phyloP scores from a whole-genome alignment of 2,329 filamentous ascomycete genomes.

The Ophiostoma quercus region DNA sequence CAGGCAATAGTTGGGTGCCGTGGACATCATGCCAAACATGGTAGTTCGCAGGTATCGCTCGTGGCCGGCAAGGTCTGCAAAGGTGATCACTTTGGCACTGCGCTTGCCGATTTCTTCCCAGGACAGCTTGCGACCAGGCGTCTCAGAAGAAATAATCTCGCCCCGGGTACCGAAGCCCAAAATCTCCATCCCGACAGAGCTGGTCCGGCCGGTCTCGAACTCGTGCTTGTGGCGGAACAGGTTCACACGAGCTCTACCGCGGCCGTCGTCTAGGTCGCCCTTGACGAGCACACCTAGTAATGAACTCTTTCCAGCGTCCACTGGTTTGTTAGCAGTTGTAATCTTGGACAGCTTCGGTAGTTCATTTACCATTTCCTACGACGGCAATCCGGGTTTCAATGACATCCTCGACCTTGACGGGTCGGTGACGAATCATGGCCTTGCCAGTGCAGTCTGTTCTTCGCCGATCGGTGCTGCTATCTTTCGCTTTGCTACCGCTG shows the following conservation, averaged over 20 bases:
- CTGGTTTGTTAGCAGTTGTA: conserved; percentile 31
- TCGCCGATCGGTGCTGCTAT: conserved; percentile 53
- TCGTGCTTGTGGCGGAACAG: conserved; percentile 98
- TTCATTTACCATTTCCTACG: conserved; percentile 63
- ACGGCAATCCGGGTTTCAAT: conserved; percentile 96
- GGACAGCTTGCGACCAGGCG: conserved; percentile 71
- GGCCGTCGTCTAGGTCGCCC: conserved; percentile 87
- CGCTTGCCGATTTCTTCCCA: conserved; percentile 98
- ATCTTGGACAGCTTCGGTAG: too few species aligned
- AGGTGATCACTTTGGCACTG: conserved; percentile 93
- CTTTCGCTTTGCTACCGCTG: neutral
- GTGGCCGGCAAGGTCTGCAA: conserved; percentile 92
- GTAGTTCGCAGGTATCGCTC: conserved; percentile 93
- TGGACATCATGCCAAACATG: conserved; percentile 89
- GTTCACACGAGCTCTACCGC: conserved; percentile 89
- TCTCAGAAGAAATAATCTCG: conserved; percentile 73
- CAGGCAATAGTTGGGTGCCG: conserved; percentile 93
- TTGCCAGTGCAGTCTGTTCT: conserved; percentile 72
- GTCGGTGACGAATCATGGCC: conserved; percentile 70
- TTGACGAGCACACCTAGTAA: conserved; percentile 94
- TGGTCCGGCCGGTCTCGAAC: conserved; percentile 89
- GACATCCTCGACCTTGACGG: conserved; percentile 72
- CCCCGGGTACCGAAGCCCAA: conserved; percentile 92
- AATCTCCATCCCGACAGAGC: conserved; percentile 97
- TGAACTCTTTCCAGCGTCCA: conserved; percentile 95